These are phyloP conservation scores for Haberlea rhodopensis DNA, from an alignment of 257 asterid species.

Conservation along the genomic window DNA sequence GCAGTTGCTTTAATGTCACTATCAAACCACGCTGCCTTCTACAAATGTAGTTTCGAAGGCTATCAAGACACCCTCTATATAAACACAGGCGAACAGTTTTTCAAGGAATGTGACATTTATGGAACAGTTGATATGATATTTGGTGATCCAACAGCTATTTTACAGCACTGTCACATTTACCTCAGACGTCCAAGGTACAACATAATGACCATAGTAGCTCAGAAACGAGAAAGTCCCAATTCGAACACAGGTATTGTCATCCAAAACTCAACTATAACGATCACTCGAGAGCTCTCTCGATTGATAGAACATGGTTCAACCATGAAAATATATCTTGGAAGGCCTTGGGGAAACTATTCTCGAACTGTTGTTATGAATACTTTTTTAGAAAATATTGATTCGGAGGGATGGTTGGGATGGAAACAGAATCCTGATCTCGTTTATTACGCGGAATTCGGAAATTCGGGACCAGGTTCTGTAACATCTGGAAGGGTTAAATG, in stretches of 20 bases:
- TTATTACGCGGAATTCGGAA: slow-evolving; percentile 9
- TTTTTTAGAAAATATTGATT: neutral
- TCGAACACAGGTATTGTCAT: slow-evolving; percentile 8
- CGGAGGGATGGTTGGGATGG: slow-evolving; percentile 14
- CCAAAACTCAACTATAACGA: neutral
- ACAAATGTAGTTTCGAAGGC: slow-evolving; percentile 18
- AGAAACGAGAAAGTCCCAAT: neutral
- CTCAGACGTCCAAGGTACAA: neutral
- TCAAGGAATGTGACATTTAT: slow-evolving; percentile 7
- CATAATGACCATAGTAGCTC: slow-evolving; percentile 4
- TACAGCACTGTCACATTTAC: slow-evolving; percentile 4
- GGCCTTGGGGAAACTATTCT: slow-evolving; percentile 18
- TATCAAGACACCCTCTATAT: slow-evolving; percentile 15
- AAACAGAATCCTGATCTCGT: neutral
- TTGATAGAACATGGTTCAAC: neutral
- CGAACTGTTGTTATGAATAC: neutral
- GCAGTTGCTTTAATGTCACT: slow-evolving; percentile 14
- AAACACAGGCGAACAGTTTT: slow-evolving; percentile 3
- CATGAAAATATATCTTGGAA: slow-evolving; percentile 12
- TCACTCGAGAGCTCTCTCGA: neutral
- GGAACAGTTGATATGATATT: slow-evolving; percentile 21
- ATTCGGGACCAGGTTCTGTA: neutral
- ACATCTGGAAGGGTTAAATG: slow-evolving; percentile 17
- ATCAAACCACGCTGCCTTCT: slow-evolving; percentile 2
- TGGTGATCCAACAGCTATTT: slow-evolving; percentile 10